Conservation (phyloP, 305 asterid genomes). For the Solanum aculeatissimum region DNA sequence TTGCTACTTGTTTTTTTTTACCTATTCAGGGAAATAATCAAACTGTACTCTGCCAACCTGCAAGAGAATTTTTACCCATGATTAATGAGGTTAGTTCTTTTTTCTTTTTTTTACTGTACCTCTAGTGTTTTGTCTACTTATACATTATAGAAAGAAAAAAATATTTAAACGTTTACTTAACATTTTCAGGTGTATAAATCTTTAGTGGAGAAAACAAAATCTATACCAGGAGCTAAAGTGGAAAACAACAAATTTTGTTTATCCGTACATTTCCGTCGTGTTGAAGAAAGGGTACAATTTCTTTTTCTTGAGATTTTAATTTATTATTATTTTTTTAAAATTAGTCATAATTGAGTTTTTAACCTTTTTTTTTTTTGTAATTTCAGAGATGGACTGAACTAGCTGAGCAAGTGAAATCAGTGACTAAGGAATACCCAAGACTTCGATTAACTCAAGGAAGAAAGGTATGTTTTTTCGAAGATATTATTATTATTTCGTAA, state of each 20-base stretch:
- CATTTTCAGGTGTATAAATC: conserved; percentile 23
- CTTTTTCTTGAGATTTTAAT: neutral
- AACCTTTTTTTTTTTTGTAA: neutral
- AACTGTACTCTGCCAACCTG: conserved; percentile 37
- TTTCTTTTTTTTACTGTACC: neutral
- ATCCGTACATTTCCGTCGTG: conserved; percentile 43
- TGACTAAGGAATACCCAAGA: conserved; percentile 45
- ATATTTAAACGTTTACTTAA: neutral
- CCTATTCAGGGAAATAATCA: conserved; percentile 23
- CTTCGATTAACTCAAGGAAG: conserved; percentile 65
- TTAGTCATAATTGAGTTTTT: neutral
- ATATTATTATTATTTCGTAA: neutral
- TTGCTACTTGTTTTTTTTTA: neutral
- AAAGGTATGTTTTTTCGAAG: conserved; percentile 16
- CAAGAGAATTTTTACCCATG: conserved; percentile 39
- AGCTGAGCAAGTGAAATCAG: conserved; percentile 52
- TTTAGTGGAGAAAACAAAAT: conserved; percentile 28
- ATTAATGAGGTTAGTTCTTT: conserved; percentile 26
- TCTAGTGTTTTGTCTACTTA: neutral
- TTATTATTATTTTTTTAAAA: neutral
- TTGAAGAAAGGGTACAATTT: conserved; percentile 28
- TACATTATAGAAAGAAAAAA: neutral
- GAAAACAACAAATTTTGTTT: conserved; percentile 37
- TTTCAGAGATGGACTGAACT: conserved; percentile 64
- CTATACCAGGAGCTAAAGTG: conserved; percentile 32